Conservation (phyloP, 495 filamentous ascomycete genomes). For the Platismatia glauca region DNA sequence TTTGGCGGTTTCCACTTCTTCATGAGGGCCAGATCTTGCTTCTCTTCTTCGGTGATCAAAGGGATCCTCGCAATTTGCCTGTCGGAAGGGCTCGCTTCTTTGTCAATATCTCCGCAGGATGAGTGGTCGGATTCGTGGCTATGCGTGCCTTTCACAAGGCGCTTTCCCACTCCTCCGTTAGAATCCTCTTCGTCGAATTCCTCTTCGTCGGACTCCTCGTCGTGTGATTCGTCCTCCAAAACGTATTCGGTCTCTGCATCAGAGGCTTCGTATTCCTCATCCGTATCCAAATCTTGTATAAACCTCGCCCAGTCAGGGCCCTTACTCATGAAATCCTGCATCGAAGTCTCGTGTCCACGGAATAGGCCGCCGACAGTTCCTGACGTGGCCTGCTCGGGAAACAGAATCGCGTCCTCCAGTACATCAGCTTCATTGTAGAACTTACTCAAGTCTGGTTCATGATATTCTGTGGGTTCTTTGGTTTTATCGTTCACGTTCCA, state of each 20-base stretch:
- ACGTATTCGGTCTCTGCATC: conserved; percentile 19
- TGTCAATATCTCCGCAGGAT: not conserved
- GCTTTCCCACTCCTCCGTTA: not conserved
- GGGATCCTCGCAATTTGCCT: not conserved
- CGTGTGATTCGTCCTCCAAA: conserved; percentile 20
- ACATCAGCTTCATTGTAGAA: conserved; percentile 40
- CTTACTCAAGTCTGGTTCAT: conserved; percentile 18
- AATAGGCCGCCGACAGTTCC: conserved; percentile 29
- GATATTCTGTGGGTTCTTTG: conserved; percentile 1
- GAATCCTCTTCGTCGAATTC: conserved; percentile 18
- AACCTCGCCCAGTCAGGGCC: conserved; percentile 25
- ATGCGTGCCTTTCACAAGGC: not conserved
- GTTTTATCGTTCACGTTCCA: conserved; percentile 8
- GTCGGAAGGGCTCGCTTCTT: not conserved
- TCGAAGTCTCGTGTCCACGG: conserved; percentile 31
- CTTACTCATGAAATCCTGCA: conserved; percentile 29
- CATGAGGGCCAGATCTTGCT: conserved; percentile 11
- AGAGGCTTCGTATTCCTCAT: conserved; percentile 7
- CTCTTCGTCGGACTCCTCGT: conserved; percentile 15
- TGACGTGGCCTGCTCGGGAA: conserved; percentile 32
- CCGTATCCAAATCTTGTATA: conserved; percentile 24
- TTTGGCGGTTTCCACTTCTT: conserved; percentile 10
- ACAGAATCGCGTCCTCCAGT: conserved; percentile 39
- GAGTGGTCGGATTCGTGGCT: not conserved
- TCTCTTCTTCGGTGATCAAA: conserved; percentile 4